phyloP scores from a whole-genome alignment of 495 filamentous ascomycete species.

The Glarea lozoyensis region DNA sequence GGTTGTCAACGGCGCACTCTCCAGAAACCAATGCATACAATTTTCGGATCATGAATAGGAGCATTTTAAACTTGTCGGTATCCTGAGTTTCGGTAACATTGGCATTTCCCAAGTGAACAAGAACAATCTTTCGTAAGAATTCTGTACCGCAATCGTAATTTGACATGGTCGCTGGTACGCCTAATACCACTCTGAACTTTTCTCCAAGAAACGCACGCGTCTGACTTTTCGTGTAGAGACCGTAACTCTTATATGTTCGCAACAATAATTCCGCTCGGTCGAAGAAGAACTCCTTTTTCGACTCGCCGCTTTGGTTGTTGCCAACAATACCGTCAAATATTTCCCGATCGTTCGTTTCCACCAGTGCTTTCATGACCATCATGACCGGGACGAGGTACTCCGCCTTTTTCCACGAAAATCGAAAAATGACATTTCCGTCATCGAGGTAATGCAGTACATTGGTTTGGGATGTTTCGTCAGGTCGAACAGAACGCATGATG shows the following conservation, averaged over 20 bases:
- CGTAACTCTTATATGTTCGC: constrained; percentile 86
- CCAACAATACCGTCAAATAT: constrained; percentile 89
- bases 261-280: constrained; percentile 89
- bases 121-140: constrained; percentile 79
- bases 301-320: constrained; percentile 57
- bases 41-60: constrained; percentile 94
- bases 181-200: constrained; percentile 80
- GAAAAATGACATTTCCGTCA: constrained; percentile 92
- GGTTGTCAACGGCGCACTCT: constrained; percentile 88
- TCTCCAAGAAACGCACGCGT: constrained; percentile 77
- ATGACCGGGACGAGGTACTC: constrained; percentile 89
- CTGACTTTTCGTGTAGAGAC: constrained; percentile 64
- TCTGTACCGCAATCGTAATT: constrained; percentile 84
- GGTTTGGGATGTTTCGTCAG: constrained; percentile 94
- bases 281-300: constrained; percentile 84
- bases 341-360: constrained; percentile 92
- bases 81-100: constrained; percentile 75
- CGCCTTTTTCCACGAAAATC: constrained; percentile 96
- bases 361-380: constrained; percentile 92
- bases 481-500: constrained; percentile 81
- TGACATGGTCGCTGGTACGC: constrained; percentile 67
- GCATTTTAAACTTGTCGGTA: constrained; percentile 85
- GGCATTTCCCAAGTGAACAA: constrained; percentile 79
- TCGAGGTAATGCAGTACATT: constrained; percentile 93
- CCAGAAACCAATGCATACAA: constrained; percentile 87